Evolutionary conservation across 192 early-diverging fungal species (phyloP), one percentile per base, ranked within the genome.

Genomic region (Rhizophagus sp.): DNA sequence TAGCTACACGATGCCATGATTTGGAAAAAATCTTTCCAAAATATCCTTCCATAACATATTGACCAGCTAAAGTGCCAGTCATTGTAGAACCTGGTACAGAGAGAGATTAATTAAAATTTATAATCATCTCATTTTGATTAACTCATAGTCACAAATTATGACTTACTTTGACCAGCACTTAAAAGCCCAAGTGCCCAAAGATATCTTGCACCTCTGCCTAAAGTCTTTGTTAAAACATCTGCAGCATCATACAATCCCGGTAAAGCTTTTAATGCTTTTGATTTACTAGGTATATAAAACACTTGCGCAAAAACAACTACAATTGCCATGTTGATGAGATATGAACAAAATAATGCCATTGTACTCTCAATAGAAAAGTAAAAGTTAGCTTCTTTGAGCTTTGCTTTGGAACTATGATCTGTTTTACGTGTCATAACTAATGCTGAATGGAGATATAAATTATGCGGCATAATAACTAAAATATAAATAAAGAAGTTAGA

Each of bases 21-120:
- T 88, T 91, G n/a, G 78, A 81, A 57, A 88, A 88, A 6, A 91
- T 85, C 2, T 82, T 83, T 61, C 90, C 84, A 81, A 96, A 90
- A 84, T 96, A 96, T 13, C 95, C 95, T 67, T 96, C 93, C 87
- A 96, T 94, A 47, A 95, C 90, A 79, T 94, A 94, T 85, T 96
- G 95, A 4, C 96, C 96, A 1, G 95, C 96, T 84, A 97, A 87
- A 19, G 96, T 97, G 5, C 95, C 95, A 10, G 96, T 96, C 72
- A 96, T 95, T 2, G 95, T 94, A 1, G 92, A 93, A 76, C 44
- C 44, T 47, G 44, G 11, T 47, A 47, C 44, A 47, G 2, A 47
- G 11, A 47, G 1, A 12, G 12, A 47, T 47, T 47, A 12, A 47
- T 1, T 30, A 12, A 41, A 36, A 7, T 44, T 44, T 44, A 10